Percentiles rank a stretch among this genome's conserved stretches.
Evolutionary conservation across 2,329 filamentous ascomycete genomes (phyloP).

Genomic region (Myrmaecium sp.): DNA sequence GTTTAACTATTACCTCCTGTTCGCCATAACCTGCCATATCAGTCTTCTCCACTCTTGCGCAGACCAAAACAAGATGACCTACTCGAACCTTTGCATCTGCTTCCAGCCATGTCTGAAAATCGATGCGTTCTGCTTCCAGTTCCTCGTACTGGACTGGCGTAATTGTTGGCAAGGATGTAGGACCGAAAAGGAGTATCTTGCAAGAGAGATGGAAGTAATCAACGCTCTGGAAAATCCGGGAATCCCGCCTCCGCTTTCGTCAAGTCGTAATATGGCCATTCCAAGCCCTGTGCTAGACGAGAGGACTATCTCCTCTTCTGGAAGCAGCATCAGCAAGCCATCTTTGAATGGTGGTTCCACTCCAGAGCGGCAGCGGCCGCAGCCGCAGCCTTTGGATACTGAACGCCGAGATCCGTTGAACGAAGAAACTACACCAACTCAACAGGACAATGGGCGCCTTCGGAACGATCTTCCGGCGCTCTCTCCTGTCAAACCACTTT

Average conservation of each 20-base stretch:
- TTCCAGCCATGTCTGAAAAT: constrained; percentile 97
- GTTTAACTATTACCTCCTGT: constrained; percentile 94
- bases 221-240: constrained; percentile 4
- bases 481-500: constrained; percentile 50
- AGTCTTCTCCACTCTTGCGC: constrained; percentile 81
- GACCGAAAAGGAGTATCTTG: constrained; percentile 67
- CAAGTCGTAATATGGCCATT: constrained; percentile 2
- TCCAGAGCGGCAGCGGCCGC: constrained; percentile 5
- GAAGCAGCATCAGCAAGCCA: constrained; percentile 36
- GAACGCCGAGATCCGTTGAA: constrained; percentile 4
- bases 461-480: constrained; percentile 31
- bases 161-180: constrained; percentile 95
- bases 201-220: constrained; percentile 34
- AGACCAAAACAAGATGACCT: constrained; percentile 97
- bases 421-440: constrained; percentile 16
- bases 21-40: constrained; percentile 91
- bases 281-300: constrained; percentile 25
- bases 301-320: constrained; percentile 45
- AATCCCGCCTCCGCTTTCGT: constrained; percentile 3
- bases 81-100: constrained; percentile 86
- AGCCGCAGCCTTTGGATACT: constrained; percentile 1
- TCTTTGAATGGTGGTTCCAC: constrained; percentile 16
- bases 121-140: constrained; percentile 87
- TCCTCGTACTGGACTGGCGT: constrained; percentile 86
- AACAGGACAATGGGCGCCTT: constrained; percentile 19